Percentiles rank a stretch among this genome's conserved stretches.
These are phyloP conservation scores for Fonsecaea multimorphosa DNA, from an alignment of 2,329 filamentous ascomycete species.

Conservation along the genomic window DNA sequence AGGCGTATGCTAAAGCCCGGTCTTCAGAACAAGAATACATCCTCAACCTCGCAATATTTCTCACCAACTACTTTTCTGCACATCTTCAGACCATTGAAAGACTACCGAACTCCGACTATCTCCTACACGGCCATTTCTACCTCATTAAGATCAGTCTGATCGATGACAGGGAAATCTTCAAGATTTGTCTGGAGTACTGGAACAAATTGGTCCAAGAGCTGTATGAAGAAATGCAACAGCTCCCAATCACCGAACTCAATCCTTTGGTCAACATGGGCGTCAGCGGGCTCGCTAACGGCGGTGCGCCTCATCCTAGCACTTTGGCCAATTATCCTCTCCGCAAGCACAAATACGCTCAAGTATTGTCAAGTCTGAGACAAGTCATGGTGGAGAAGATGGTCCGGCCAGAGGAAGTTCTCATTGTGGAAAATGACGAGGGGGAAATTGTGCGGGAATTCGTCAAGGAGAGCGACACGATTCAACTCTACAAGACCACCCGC, in stretches of 20 bases:
- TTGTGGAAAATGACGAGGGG: slow-evolving; percentile 99
- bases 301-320: slow-evolving; percentile 82
- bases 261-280: slow-evolving; percentile 81
- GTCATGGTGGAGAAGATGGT: slow-evolving; percentile 99
- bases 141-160: slow-evolving; percentile 98
- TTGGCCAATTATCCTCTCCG: slow-evolving; percentile 89
- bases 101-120: slow-evolving; percentile 90
- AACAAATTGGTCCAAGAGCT: slow-evolving; percentile 96
- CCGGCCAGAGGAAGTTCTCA: slow-evolving; percentile 92
- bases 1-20: slow-evolving; percentile 89
- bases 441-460: slow-evolving; percentile 99
- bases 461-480: slow-evolving; percentile 98
- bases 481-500: slow-evolving; percentile 97
- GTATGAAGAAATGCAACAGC: slow-evolving; percentile 97
- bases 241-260: slow-evolving; percentile 91
- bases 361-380: slow-evolving; percentile 88
- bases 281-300: slow-evolving; percentile 73
- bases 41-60: slow-evolving; percentile 91
- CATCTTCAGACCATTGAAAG: slow-evolving; percentile 95
- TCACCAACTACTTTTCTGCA: slow-evolving; percentile 95
- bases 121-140: slow-evolving; percentile 96
- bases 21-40: slow-evolving; percentile 96
- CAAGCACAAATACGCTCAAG: slow-evolving; percentile 97
- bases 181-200: slow-evolving; percentile 99
- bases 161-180: slow-evolving; percentile 98